These are phyloP conservation scores for Mycena olivaceomarginata DNA, from an alignment of 768 basidiomycete genomes.

Conservation along the genomic window DNA sequence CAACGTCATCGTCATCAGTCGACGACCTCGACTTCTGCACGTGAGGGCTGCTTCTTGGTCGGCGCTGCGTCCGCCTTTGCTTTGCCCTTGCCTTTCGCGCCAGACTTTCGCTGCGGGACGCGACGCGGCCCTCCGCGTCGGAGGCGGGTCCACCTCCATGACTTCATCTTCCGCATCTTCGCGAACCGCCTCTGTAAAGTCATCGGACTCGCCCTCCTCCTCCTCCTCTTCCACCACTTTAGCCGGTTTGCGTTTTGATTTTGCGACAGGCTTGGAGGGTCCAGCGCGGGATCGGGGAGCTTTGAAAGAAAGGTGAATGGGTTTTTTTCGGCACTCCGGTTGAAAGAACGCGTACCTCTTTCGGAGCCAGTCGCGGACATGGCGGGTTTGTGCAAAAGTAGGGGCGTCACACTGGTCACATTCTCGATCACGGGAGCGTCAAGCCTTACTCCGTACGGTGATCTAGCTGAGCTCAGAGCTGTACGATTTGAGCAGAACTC, in stretches of 20 bases:
- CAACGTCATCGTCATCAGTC: constrained; percentile 41
- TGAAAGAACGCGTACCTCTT: constrained; percentile 37
- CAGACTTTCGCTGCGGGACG: constrained; percentile 33
- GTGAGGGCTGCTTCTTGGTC: constrained; percentile 14
- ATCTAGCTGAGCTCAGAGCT: no score
- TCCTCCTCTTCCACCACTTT: background rate
- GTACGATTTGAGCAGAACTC: no score
- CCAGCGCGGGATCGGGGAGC: constrained; percentile 37
- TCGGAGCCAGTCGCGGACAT: constrained; percentile 39
- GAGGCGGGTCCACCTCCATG: constrained; percentile 34
- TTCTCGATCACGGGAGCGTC: constrained; percentile 1
- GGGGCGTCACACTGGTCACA: background rate
- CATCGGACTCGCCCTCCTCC: constrained; percentile 39
- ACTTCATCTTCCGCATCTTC: constrained; percentile 33
- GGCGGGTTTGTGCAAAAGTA: background rate
- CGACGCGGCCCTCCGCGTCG: constrained; percentile 30
- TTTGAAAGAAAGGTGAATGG: background rate
- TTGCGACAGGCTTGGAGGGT: constrained; percentile 35
- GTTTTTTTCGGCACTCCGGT: background rate
- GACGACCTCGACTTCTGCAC: constrained; percentile 29
- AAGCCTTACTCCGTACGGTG: no score
- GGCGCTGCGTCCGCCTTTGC: constrained; percentile 29
- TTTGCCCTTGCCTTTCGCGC: constrained; percentile 41
- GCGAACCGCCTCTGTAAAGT: background rate
- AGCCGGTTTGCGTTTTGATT: constrained; percentile 31